A percentile compares a stretch with the other conserved stretches of the same genome.
Conservation (phyloP, 371 early-diverging fungal genomes). For the Zancudomyces culisetae region DNA sequence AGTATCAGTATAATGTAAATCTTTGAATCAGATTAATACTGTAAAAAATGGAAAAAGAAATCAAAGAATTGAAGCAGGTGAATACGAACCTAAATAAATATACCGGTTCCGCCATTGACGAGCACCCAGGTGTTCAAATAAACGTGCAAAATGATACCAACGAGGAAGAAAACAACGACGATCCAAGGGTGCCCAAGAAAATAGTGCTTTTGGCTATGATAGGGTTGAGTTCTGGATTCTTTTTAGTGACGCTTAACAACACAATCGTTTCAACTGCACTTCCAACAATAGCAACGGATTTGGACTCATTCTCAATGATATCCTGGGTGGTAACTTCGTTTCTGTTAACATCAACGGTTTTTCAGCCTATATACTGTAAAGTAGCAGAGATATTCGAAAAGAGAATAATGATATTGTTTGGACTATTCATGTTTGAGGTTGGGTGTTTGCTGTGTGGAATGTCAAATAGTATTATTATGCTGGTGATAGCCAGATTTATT, state of each 20-base stretch:
- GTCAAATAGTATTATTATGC: conserved; percentile 29
- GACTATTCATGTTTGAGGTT: conserved; percentile 29
- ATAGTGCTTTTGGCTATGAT: no score
- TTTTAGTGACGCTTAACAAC: conserved; percentile 41
- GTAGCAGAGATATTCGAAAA: conserved; percentile 29
- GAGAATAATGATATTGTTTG: conserved; percentile 24
- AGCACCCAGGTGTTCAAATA: no score
- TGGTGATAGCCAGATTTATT: conserved; percentile 44
- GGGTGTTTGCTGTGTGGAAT: conserved; percentile 34
- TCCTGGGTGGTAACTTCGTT: conserved; percentile 30
- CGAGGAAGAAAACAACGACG: no score
- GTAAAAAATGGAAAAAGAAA: no score
- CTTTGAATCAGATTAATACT: no score
- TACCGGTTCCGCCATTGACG: no score
- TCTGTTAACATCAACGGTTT: conserved; percentile 32
- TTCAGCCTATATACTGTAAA: conserved; percentile 33
- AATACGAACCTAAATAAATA: no score
- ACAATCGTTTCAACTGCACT: conserved; percentile 59
- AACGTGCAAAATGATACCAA: no score
- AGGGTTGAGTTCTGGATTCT: conserved; percentile 27
- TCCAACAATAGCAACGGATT: conserved; percentile 49
- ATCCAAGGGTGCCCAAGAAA: no score
- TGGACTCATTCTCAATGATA: conserved; percentile 26
- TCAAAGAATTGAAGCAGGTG: no score
- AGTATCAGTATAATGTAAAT: no score